Evolutionary conservation across 495 filamentous ascomycete genomes (phyloP).

Genomic region (Penicillium steckii): DNA sequence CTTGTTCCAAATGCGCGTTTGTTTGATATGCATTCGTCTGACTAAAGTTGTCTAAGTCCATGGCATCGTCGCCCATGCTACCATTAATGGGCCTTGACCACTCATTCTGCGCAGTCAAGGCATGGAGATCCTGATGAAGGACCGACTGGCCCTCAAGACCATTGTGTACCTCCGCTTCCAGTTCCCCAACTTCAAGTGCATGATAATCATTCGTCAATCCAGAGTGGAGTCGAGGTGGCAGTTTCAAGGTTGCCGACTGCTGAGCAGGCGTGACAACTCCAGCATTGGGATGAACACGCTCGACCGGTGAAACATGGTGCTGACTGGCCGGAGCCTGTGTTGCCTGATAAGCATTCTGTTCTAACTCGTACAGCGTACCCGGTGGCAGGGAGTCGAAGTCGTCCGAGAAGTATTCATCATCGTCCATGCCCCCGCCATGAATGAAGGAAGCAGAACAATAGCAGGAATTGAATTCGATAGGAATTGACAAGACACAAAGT

Average conservation of each 20-base stretch:
- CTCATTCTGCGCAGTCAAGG: background rate
- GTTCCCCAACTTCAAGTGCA: conserved; percentile 54
- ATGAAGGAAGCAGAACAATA: conserved; percentile 24
- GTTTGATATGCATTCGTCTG: conserved; percentile 14
- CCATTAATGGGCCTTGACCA: conserved; percentile 12
- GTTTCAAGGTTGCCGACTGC: conserved; percentile 22
- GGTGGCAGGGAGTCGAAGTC: conserved; percentile 58
- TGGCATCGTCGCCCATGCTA: conserved; percentile 15
- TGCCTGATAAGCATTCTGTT: conserved; percentile 53
- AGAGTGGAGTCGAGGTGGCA: conserved; percentile 34
- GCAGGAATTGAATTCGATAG: background rate
- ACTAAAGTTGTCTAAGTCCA: conserved; percentile 33
- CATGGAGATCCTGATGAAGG: conserved; percentile 19
- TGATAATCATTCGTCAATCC: conserved; percentile 52
- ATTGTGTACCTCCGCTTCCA: conserved; percentile 53
- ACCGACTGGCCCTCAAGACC: conserved; percentile 34
- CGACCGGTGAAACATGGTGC: conserved; percentile 5
- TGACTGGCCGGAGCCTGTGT: conserved; percentile 40
- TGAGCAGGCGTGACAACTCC: conserved; percentile 4
- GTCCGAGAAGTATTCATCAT: conserved; percentile 66
- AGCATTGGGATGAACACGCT: conserved; percentile 1
- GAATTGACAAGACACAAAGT: conserved; percentile 1
- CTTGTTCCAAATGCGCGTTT: conserved; percentile 33
- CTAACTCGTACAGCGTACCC: conserved; percentile 51
- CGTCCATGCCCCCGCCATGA: conserved; percentile 59